phyloP scores from a whole-genome alignment of 208 protist genomes.

The Borovskyia barvae region DNA sequence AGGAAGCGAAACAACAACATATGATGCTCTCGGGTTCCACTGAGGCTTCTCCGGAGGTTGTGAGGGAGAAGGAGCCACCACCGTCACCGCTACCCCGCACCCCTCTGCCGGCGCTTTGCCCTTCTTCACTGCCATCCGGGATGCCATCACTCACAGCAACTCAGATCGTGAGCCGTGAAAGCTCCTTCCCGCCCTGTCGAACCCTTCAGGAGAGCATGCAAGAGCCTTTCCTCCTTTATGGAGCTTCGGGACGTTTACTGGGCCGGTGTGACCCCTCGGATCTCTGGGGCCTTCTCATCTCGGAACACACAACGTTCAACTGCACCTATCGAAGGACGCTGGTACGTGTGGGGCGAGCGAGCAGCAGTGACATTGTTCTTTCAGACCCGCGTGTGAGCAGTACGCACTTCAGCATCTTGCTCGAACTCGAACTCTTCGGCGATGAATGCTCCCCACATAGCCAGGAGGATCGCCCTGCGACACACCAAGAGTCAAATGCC shows the following conservation, averaged over 20 bases:
- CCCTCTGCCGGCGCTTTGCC: not conserved
- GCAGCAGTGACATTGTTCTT: slow-evolving; percentile 39
- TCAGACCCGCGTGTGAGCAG: slow-evolving; percentile 39
- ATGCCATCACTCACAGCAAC: slow-evolving; percentile 10
- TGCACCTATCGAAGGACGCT: slow-evolving; percentile 30
- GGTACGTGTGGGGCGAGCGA: slow-evolving; percentile 46
- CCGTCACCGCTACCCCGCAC: slow-evolving; percentile 10
- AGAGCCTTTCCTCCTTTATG: slow-evolving; percentile 24
- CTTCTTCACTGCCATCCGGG: not conserved
- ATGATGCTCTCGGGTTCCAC: no score
- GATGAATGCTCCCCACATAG: no score
- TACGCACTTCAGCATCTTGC: slow-evolving; percentile 54
- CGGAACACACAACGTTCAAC: slow-evolving; percentile 37
- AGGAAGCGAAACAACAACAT: no score
- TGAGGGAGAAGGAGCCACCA: slow-evolving; percentile 1
- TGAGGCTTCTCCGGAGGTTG: no score
- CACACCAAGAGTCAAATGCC: no score
- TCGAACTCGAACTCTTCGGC: slow-evolving; percentile 35
- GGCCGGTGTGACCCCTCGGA: slow-evolving; percentile 14
- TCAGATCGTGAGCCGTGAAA: slow-evolving; percentile 14
- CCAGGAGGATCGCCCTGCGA: no score
- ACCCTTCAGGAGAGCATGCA: not conserved
- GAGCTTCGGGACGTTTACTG: slow-evolving; percentile 17
- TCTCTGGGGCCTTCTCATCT: slow-evolving; percentile 54
- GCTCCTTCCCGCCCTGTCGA: not conserved